These are phyloP conservation scores for Glaciozyma martinii DNA, from an alignment of 768 basidiomycete species.

Conservation along the genomic window DNA sequence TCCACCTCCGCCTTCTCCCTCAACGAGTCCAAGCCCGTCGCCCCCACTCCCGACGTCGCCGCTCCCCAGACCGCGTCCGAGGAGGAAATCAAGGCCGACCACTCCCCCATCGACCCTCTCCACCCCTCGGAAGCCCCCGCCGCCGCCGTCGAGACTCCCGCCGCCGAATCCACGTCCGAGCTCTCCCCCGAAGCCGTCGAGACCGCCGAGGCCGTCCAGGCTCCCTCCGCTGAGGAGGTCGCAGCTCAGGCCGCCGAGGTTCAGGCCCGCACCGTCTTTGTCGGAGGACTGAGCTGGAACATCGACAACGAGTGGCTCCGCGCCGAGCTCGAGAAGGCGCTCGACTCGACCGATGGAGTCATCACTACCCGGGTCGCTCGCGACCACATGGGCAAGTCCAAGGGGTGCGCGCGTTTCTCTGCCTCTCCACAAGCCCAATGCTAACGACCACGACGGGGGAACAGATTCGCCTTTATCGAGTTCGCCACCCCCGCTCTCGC, in stretches of 20 bases:
- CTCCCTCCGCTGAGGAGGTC: neutral
- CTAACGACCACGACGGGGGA: no score
- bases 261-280: slow-evolving; percentile 62
- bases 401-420: slow-evolving; percentile 14
- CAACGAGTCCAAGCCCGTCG: neutral
- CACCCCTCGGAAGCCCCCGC: neutral
- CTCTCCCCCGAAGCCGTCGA: neutral
- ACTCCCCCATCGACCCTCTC: neutral
- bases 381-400: slow-evolving; percentile 14
- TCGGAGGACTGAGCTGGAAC: slow-evolving; percentile 88
- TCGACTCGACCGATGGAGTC: slow-evolving; percentile 51
- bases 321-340: slow-evolving; percentile 75
- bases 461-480: slow-evolving; percentile 38
- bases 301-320: slow-evolving; percentile 91
- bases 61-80: neutral
- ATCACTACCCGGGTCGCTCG: slow-evolving; percentile 32
- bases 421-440: no score
- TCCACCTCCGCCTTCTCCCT: neutral
- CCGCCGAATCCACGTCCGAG: neutral
- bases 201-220: neutral
- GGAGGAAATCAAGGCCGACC: neutral
- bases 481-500: slow-evolving; percentile 38
- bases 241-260: neutral
- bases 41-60: neutral
- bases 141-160: neutral